Conservation (phyloP, 371 early-diverging fungal species). For the Lichtheimia ramosa region DNA sequence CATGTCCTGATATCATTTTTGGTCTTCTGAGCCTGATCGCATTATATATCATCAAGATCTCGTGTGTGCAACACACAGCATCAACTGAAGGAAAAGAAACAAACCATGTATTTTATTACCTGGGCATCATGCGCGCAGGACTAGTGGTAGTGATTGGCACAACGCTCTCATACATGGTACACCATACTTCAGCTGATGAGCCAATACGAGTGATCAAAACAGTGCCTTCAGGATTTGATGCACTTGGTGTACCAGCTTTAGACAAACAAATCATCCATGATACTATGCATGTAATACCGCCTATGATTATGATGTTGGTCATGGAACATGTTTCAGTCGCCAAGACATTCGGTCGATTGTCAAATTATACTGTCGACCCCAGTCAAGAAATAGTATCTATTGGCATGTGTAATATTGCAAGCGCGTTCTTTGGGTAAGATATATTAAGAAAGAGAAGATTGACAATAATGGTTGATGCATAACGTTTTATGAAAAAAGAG, state of each 20-base stretch:
- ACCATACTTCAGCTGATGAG: conserved; percentile 15
- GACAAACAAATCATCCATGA: conserved; percentile 32
- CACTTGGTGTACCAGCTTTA: conserved; percentile 50
- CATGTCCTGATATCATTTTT: conserved; percentile 49
- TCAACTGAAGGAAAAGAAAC: neutral
- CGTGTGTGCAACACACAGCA: conserved; percentile 8
- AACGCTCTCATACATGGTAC: conserved; percentile 35
- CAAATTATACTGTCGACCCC: conserved; percentile 48
- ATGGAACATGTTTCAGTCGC: conserved; percentile 84
- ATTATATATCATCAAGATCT: conserved; percentile 37
- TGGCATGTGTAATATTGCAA: conserved; percentile 77
- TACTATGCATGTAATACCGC: conserved; percentile 50
- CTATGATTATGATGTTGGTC: conserved; percentile 68
- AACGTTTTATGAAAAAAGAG: conserved; percentile 10
- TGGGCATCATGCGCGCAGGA: conserved; percentile 49
- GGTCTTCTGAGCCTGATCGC: conserved; percentile 42
- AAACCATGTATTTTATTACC: conserved; percentile 36
- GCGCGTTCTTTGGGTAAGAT: conserved; percentile 72
- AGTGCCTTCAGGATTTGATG: conserved; percentile 71
- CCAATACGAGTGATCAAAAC: conserved; percentile 56
- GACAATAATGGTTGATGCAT: neutral
- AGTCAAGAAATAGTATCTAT: conserved; percentile 87
- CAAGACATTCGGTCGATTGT: conserved; percentile 77
- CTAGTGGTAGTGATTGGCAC: conserved; percentile 45
- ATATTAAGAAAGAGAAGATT: neutral